Percentiles rank a stretch among this genome's conserved stretches.
Conservation (phyloP, 192 early-diverging fungal genomes). For the Coemansia sp. region DNA sequence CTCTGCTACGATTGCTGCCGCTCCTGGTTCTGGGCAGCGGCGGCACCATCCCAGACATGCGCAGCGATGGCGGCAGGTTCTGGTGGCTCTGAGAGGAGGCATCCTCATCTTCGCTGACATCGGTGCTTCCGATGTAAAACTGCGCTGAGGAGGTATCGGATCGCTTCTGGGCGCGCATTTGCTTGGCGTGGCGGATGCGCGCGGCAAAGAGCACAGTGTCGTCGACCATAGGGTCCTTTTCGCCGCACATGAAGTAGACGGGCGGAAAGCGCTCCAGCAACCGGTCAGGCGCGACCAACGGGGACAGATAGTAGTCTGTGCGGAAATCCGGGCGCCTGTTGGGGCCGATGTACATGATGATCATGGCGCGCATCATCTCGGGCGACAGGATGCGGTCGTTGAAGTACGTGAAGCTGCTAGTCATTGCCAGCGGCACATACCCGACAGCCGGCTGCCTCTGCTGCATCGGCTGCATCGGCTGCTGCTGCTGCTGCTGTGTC, state of each 20-base stretch:
- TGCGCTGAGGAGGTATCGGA: background rate
- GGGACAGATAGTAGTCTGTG: conserved; percentile 82
- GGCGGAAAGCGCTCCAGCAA: conserved; percentile 88
- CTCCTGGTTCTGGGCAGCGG: background rate
- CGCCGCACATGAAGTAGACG: conserved; percentile 87
- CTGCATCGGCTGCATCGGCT: background rate
- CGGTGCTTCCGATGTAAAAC: conserved; percentile 50
- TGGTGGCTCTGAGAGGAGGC: background rate
- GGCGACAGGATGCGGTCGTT: conserved; percentile 84
- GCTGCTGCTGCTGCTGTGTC: background rate
- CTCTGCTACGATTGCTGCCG: background rate
- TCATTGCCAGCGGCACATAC: conserved; percentile 64
- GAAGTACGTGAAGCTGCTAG: conserved; percentile 77
- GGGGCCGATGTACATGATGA: conserved; percentile 84
- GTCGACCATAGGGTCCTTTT: conserved; percentile 97
- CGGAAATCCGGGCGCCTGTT: conserved; percentile 75
- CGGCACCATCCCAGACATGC: conserved; percentile 32
- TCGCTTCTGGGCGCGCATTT: conserved; percentile 9
- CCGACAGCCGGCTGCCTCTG: conserved; percentile 2
- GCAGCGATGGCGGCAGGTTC: conserved; percentile 11
- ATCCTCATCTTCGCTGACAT: conserved; percentile 48
- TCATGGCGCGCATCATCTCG: conserved; percentile 71
- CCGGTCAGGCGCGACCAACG: conserved; percentile 80
- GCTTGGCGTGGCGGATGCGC: conserved; percentile 81
- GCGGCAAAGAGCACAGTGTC: conserved; percentile 92